Percentiles rank a stretch among this genome's conserved stretches.
These are phyloP conservation scores for Gyromitra esculenta DNA, from an alignment of 2,329 filamentous ascomycete species.

Conservation along the genomic window DNA sequence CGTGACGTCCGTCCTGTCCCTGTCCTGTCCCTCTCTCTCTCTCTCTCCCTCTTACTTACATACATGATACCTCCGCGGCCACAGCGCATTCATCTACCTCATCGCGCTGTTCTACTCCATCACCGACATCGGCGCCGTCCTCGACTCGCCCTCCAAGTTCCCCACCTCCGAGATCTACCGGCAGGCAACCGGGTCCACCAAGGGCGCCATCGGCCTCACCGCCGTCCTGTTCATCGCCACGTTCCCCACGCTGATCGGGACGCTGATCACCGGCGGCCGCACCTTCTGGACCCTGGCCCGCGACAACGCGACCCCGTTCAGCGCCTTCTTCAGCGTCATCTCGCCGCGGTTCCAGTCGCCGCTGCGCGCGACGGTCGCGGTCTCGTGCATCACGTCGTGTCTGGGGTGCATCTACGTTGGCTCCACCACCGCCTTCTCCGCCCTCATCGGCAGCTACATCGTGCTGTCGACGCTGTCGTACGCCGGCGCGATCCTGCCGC, in stretches of 20 bases:
- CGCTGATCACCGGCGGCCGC: conserved; percentile 62
- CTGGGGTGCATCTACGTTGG: conserved; percentile 74
- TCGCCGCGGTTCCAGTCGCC: conserved; percentile 64
- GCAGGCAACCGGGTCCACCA: conserved; percentile 67
- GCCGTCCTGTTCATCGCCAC: conserved; percentile 67
- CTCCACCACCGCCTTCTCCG: conserved; percentile 73
- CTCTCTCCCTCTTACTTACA: conserved; percentile 62
- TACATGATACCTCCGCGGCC: conserved; percentile 64
- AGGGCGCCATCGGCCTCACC: conserved; percentile 66
- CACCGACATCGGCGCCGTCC: conserved; percentile 67
- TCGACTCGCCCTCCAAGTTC: conserved; percentile 65
- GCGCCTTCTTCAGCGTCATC: conserved; percentile 64
- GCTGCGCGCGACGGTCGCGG: conserved; percentile 67
- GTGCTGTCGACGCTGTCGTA: conserved; percentile 69
- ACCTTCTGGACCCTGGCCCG: conserved; percentile 71
- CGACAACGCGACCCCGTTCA: conserved; percentile 68
- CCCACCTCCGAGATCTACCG: conserved; percentile 74
- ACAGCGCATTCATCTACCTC: conserved; percentile 66
- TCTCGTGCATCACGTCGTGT: conserved; percentile 63
- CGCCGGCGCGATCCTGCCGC: conserved; percentile 71
- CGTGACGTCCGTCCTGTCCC: conserved; percentile 55
- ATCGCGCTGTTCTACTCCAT: conserved; percentile 69
- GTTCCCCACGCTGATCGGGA: conserved; percentile 61
- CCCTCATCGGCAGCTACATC: conserved; percentile 71
- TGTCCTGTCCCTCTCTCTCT: conserved; percentile 59